Evolutionary conservation across 2,329 filamentous ascomycete genomes (phyloP).

Genomic region (Dothistroma pini): DNA sequence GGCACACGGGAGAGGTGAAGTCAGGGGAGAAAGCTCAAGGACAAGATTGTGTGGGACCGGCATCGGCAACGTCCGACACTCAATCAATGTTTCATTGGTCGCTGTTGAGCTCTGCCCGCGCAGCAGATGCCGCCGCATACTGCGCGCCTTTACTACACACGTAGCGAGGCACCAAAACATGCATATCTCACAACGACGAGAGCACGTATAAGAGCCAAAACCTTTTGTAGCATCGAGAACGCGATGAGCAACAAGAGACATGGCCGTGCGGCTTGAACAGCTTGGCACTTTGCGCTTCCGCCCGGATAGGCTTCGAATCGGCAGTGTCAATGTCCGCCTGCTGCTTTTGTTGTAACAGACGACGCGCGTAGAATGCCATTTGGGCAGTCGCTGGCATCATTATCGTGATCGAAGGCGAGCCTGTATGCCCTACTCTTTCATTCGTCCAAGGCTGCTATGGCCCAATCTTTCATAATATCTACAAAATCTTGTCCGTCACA

Average conservation of each 20-base stretch:
- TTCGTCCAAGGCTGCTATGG: background rate
- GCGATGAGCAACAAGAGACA: background rate
- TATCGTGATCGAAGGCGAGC: background rate
- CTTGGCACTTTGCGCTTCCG: background rate
- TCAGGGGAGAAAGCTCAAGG: too few relatives aligned
- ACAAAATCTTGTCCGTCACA: constrained; percentile 50
- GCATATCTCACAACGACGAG: background rate
- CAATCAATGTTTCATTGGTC: too few relatives aligned
- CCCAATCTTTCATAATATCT: background rate
- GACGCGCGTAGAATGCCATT: background rate
- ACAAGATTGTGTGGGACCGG: too few relatives aligned
- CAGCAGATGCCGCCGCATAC: background rate
- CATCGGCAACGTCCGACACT: too few relatives aligned
- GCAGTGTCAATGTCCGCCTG: background rate
- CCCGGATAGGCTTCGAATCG: too few relatives aligned
- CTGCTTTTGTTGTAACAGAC: too few relatives aligned
- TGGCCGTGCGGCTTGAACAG: background rate
- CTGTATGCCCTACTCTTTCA: background rate
- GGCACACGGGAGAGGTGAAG: too few relatives aligned
- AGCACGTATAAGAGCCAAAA: background rate
- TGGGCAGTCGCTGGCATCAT: background rate
- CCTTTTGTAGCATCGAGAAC: background rate
- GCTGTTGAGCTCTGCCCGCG: background rate
- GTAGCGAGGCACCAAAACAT: background rate
- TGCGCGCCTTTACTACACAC: background rate